Conservation (phyloP, 2,329 filamentous ascomycete species). For the Neopestalotiopsis rosae region DNA sequence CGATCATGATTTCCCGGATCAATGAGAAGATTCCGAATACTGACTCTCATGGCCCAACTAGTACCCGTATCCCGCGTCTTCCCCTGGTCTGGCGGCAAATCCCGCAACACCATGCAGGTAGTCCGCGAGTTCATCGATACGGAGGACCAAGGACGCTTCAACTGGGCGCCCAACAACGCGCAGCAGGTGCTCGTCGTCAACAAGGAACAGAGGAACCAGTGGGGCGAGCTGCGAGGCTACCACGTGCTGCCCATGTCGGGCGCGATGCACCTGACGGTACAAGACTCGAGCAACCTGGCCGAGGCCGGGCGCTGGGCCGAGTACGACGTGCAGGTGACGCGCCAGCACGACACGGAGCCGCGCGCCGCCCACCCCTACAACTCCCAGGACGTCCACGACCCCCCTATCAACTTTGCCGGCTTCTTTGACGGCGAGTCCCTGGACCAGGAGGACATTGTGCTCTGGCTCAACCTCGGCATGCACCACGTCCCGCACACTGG, state of each 20-base stretch:
- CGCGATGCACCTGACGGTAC: constrained; percentile 50
- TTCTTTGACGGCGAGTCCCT: constrained; percentile 52
- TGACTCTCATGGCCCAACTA: neutral
- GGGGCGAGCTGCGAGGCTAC: constrained; percentile 59
- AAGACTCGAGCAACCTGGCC: constrained; percentile 50
- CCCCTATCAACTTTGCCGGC: constrained; percentile 54
- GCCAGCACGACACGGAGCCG: constrained; percentile 59
- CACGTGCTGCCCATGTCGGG: constrained; percentile 47
- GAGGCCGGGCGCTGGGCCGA: constrained; percentile 54
- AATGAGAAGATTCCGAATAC: no score
- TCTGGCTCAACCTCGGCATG: constrained; percentile 62
- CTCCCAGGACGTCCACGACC: constrained; percentile 48
- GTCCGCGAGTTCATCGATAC: constrained; percentile 41
- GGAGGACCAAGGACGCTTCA: constrained; percentile 50
- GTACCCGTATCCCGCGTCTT: constrained; percentile 42
- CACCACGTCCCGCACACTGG: constrained; percentile 61
- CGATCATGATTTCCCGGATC: no score
- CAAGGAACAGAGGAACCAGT: constrained; percentile 50
- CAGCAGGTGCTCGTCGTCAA: constrained; percentile 58
- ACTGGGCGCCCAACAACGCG: constrained; percentile 53
- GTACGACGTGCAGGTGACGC: constrained; percentile 56
- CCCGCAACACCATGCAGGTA: constrained; percentile 58
- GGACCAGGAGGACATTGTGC: constrained; percentile 50
- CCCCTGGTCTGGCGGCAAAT: constrained; percentile 53
- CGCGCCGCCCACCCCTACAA: constrained; percentile 50